Conservation (phyloP, 2,329 filamentous ascomycete species). For the Colletotrichum tanaceti region DNA sequence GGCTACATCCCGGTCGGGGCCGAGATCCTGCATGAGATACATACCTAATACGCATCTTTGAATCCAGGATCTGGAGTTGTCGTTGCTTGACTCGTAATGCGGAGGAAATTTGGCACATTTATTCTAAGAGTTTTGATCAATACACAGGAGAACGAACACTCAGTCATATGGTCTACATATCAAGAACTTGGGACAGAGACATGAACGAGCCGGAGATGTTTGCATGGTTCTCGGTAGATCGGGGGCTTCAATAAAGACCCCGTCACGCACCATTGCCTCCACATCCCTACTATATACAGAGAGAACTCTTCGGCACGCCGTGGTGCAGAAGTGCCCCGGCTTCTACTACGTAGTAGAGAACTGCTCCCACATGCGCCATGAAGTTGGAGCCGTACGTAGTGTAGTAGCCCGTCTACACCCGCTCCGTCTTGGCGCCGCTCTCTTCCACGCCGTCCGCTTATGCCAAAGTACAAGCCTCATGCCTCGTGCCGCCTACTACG, state of each 20-base stretch:
- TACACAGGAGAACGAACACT: too few relatives aligned
- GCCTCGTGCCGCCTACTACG: conserved; percentile 56
- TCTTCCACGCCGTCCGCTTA: conserved; percentile 53
- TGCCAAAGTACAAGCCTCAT: conserved; percentile 49
- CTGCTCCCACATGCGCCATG: conserved; percentile 56
- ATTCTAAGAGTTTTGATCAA: too few relatives aligned
- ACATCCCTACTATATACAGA: not conserved
- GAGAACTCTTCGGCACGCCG: conserved; percentile 2
- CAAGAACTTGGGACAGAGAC: not conserved
- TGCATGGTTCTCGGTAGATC: not conserved
- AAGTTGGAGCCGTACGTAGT: conserved; percentile 56
- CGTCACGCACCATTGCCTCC: not conserved
- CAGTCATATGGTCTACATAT: too few relatives aligned
- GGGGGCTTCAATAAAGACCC: not conserved
- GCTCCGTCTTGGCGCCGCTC: conserved; percentile 50
- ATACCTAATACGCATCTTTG: conserved; percentile 12
- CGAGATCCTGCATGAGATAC: conserved; percentile 2
- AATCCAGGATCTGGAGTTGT: not conserved
- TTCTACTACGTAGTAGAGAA: conserved; percentile 57
- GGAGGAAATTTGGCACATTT: not conserved
- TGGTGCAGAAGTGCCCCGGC: conserved; percentile 55
- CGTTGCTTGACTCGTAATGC: conserved; percentile 7
- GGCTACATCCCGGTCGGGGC: conserved; percentile 33
- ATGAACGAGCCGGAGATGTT: not conserved
- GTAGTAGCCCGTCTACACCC: conserved; percentile 58